Conservation (phyloP, 1,284 basidiomycete genomes). For the Paramarasmius palmivorus region DNA sequence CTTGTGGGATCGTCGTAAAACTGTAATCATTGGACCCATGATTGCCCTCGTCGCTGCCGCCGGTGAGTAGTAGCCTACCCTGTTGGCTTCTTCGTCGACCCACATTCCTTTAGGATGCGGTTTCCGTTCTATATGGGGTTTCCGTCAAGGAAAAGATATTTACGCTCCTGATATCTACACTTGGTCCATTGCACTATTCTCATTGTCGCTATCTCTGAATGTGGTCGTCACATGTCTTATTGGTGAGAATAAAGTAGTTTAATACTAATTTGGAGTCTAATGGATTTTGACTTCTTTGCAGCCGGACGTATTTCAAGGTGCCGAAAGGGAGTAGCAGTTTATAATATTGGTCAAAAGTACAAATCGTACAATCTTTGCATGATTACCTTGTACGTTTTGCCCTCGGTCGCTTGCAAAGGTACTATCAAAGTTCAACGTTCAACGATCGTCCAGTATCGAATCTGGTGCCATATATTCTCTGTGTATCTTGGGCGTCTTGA, state of each 20-base stretch:
- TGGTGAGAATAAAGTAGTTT: conserved; percentile 5
- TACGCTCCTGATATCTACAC: conserved; percentile 9
- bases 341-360: conserved; percentile 1
- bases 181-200: conserved; percentile 14
- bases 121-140: conserved; percentile 12
- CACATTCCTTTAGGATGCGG: conserved; percentile 6
- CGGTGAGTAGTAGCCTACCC: background rate
- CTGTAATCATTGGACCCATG: conserved; percentile 1
- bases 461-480: conserved; percentile 11
- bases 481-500: conserved; percentile 7
- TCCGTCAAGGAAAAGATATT: conserved; percentile 10
- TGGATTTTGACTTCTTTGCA: background rate
- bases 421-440: background rate
- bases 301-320: conserved; percentile 9
- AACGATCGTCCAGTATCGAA: conserved; percentile 9
- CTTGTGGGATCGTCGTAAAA: conserved; percentile 1
- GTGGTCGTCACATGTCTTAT: conserved; percentile 11
- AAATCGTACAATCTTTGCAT: conserved; percentile 6
- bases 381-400: conserved; percentile 7
- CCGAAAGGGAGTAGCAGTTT: background rate
- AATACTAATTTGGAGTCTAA: background rate
- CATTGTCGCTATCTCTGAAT: conserved; percentile 9
- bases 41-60: conserved; percentile 8
- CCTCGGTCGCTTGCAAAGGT: background rate
- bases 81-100: too few relatives aligned